A percentile compares a stretch with the other conserved stretches of the same genome.
These are phyloP conservation scores for Nannochloris sp. DNA, from an alignment of 139 green algal genomes.

Conservation along the genomic window DNA sequence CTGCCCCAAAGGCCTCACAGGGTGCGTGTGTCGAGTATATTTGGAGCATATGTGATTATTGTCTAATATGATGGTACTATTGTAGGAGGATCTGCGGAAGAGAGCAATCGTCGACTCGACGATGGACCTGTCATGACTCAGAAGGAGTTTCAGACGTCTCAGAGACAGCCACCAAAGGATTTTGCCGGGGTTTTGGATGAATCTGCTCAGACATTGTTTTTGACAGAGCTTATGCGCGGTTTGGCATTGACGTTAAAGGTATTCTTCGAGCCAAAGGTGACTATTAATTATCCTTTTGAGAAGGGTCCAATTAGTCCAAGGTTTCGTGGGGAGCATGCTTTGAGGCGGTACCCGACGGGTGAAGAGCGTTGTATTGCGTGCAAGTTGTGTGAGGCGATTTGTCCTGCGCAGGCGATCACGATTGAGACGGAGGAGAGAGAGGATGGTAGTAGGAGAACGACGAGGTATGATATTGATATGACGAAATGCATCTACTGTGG, in stretches of 20 bases:
- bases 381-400: slow-evolving; percentile 98
- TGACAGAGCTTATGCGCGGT: slow-evolving; percentile 91
- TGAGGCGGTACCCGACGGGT: slow-evolving; percentile 92
- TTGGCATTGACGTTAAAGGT: slow-evolving; percentile 86
- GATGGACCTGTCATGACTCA: slow-evolving; percentile 14
- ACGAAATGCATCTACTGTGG: slow-evolving; percentile 70
- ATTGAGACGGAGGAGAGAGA: slow-evolving; percentile 99
- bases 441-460: slow-evolving; percentile 66
- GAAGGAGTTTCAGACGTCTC: slow-evolving; percentile 18
- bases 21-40: no score
- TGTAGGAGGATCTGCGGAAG: neutral
- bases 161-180: slow-evolving; percentile 35
- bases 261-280: slow-evolving; percentile 96
- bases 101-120: neutral
- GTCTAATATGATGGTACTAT: no score
- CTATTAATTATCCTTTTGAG: slow-evolving; percentile 99
- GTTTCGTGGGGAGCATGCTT: slow-evolving; percentile 97
- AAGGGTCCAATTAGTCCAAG: slow-evolving; percentile 89
- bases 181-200: slow-evolving; percentile 74
- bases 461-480: slow-evolving; percentile 98
- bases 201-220: slow-evolving; percentile 84
- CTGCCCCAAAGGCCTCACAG: no score
- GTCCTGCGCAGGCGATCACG: slow-evolving; percentile 87
- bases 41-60: no score
- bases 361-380: slow-evolving; percentile 99